These are phyloP conservation scores for Cladorrhinum samala DNA, from an alignment of 495 filamentous ascomycete genomes.

Conservation along the genomic window DNA sequence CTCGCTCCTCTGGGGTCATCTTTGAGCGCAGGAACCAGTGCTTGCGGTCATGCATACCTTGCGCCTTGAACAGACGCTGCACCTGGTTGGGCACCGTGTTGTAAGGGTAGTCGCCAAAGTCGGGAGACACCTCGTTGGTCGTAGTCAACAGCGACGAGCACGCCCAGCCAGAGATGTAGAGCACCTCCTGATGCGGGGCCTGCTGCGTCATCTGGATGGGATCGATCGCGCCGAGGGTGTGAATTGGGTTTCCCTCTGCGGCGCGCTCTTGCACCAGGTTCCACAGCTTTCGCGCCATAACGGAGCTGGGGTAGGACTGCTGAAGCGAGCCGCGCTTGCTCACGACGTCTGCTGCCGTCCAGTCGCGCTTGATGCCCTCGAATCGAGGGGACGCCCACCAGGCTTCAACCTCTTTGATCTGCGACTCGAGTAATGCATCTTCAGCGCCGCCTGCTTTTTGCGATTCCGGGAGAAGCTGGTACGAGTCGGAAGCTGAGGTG, in stretches of 20 bases:
- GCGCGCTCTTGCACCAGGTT: constrained; percentile 72
- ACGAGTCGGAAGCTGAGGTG: constrained; percentile 60
- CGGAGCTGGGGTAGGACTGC: constrained; percentile 81
- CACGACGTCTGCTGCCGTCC: constrained; percentile 83
- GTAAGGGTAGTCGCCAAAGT: constrained; percentile 98
- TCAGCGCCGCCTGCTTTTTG: constrained; percentile 72
- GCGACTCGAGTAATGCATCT: constrained; percentile 70
- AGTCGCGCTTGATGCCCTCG: constrained; percentile 84
- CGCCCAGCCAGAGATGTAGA: constrained; percentile 96
- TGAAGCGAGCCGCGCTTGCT: constrained; percentile 82
- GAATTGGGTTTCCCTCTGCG: constrained; percentile 74
- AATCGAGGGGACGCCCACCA: constrained; percentile 86
- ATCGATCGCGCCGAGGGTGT: constrained; percentile 97
- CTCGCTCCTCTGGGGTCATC: constrained; percentile 63
- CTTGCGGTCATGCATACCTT: constrained; percentile 93
- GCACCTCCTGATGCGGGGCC: constrained; percentile 87
- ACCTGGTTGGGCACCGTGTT: constrained; percentile 99
- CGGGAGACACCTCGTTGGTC: constrained; percentile 93
- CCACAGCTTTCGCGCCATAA: constrained; percentile 93
- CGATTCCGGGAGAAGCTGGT: constrained; percentile 68
- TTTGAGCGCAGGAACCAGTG: constrained; percentile 81
- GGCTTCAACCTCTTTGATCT: constrained; percentile 72
- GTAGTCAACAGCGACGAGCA: constrained; percentile 87
- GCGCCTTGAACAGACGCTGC: constrained; percentile 89
- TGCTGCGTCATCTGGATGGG: constrained; percentile 99